phyloP scores from a whole-genome alignment of 805 yeast genomes.

The Yarrowia sp. region DNA sequence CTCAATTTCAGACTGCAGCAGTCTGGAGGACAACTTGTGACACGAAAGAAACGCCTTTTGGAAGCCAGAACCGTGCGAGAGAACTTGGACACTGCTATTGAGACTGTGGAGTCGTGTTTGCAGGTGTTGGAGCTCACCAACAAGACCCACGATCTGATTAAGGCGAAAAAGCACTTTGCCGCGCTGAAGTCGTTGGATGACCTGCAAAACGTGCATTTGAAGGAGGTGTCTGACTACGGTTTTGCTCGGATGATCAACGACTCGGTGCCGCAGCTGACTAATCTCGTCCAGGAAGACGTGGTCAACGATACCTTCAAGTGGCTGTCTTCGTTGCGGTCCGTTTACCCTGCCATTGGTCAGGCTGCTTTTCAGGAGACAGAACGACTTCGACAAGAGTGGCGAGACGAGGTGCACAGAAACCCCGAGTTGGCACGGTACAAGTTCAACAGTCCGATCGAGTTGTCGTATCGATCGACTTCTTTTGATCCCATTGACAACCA shows the following conservation, averaged over 20 bases:
- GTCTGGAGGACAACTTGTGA: constrained; percentile 63
- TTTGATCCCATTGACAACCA: constrained; percentile 50
- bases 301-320: constrained; percentile 52
- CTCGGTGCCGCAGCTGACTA: constrained; percentile 72
- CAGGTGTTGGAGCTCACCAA: constrained; percentile 83
- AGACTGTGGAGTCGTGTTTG: constrained; percentile 65
- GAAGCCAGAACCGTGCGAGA: constrained; percentile 59
- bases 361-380: constrained; percentile 53
- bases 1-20: constrained; percentile 57
- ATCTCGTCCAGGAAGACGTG: constrained; percentile 70
- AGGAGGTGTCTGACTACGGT: constrained; percentile 62
- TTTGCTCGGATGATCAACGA: constrained; percentile 70
- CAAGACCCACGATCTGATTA: constrained; percentile 75
- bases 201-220: constrained; percentile 62
- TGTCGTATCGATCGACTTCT: constrained; percentile 60
- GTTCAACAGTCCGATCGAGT: constrained; percentile 83
- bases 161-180: constrained; percentile 70
- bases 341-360: constrained; percentile 51
- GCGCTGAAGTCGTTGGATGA: constrained; percentile 82
- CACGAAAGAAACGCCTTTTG: constrained; percentile 53
- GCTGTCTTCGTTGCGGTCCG: constrained; percentile 44
- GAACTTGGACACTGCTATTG: constrained; percentile 68
- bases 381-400: constrained; percentile 60
- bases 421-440: constrained; percentile 53
- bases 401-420: constrained; percentile 44